Base-by-base conservation (phyloP, 2,329 filamentous ascomycete genomes). In the Cryoendolithus antarcticus region DNA sequence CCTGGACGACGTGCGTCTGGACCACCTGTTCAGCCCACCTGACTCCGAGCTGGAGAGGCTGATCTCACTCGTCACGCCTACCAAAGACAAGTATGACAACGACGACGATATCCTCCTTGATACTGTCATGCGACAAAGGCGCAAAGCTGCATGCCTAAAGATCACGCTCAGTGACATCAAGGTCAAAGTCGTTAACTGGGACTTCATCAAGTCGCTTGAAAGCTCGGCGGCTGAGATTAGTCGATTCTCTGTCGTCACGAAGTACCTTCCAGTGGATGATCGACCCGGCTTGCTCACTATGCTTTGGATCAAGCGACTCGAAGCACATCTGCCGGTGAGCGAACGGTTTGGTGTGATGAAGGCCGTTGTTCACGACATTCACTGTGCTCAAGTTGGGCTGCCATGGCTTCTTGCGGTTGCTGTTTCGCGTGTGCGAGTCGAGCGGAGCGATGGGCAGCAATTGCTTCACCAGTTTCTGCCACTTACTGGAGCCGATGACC, bases 41-140 rank as follows among this genome's bases (percentile, higher is more conserved):
- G 80, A 93, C 48, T 66, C 71, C 11, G 91, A 98, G 57, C 68
- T 98, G 0, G 82, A 88, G 52, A 75, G 80, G 28, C 70, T 98
- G 1, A 65, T 98, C 0, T 80, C 83, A 38, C 70, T 98, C 37
- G 83, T 98, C 40, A 93, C 83, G 5, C 93, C 91, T 0, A 94
- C 88, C 0, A 91, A 86, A 47, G 78, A 91, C 58, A 86, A 88
- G 46, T 95, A 91, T 51, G 80, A 89, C 44, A 77, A 79, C 34
- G 83, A 93, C 44, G 86, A 95, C 50, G 89, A 96, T 52, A 93
- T 98, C 44, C 79, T 98, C 69, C 75, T 98, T 13, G 89, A 96
- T 50, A 95, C 86, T 0, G 69, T 98, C 1, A 64, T 96, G 9
- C 74, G 84, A 13, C 91, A 98, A 58, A 72, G 91, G 43, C 74